A percentile compares a stretch with the other conserved stretches of the same genome.
phyloP scores from a whole-genome alignment of 192 early-diverging fungal genomes.

The Jimgerdemannia lactiflua region DNA sequence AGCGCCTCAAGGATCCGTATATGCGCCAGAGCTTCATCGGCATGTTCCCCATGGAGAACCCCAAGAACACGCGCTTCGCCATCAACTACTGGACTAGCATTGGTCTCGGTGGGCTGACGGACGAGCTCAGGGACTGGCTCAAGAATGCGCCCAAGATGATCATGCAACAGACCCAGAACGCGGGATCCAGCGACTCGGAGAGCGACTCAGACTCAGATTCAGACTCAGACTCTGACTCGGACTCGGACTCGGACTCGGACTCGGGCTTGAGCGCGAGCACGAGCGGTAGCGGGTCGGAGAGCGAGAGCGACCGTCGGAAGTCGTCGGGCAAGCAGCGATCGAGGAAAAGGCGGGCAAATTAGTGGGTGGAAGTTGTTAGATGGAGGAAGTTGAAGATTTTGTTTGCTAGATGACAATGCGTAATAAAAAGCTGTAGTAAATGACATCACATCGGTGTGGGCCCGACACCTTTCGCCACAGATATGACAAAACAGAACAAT shows the following conservation, averaged over 20 bases:
- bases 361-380: too few species aligned
- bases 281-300: conserved; percentile 15
- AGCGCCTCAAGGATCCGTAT: conserved; percentile 64
- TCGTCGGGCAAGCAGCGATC: not conserved
- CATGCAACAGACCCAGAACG: conserved; percentile 58
- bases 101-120: conserved; percentile 88
- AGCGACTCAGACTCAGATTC: conserved; percentile 30
- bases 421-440: too few species aligned
- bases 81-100: conserved; percentile 99
- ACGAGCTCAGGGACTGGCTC: conserved; percentile 79
- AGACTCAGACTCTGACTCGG: conserved; percentile 28
- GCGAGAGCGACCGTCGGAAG: conserved; percentile 12
- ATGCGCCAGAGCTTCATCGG: conserved; percentile 77
- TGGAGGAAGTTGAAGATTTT: too few species aligned
- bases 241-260: conserved; percentile 21
- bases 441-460: too few species aligned
- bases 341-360: not conserved
- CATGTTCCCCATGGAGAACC: conserved; percentile 89
- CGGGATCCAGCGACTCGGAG: conserved; percentile 33
- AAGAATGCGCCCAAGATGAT: conserved; percentile 63
- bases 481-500: not conserved
- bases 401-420: too few species aligned
- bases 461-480: too few species aligned
- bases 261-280: conserved; percentile 16
- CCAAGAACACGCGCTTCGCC: conserved; percentile 87